These are phyloP conservation scores for Schizopora paradoxa DNA, from an alignment of 1,284 basidiomycete species.

Conservation along the genomic window DNA sequence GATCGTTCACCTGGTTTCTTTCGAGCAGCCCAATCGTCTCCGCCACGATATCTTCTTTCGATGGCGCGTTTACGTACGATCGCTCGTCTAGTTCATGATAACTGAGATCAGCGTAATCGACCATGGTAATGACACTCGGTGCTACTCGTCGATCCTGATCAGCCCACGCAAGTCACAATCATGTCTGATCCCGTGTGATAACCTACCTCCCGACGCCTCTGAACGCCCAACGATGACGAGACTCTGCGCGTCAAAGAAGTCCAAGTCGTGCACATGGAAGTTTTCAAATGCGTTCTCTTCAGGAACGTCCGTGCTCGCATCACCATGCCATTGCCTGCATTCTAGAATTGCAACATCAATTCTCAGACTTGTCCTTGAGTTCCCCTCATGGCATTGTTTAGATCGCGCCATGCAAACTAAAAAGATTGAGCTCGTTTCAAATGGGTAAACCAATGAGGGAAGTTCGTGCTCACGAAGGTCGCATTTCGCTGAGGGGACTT, in stretches of 20 bases:
- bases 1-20: slow-evolving; percentile 43
- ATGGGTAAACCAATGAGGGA: slow-evolving; percentile 1
- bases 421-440: slow-evolving; percentile 3
- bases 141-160: slow-evolving; percentile 38
- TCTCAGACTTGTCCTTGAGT: slow-evolving; percentile 31
- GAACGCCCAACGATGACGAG: slow-evolving; percentile 56
- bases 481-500: slow-evolving; percentile 9
- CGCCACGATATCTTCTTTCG: slow-evolving; percentile 58
- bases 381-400: slow-evolving; percentile 37
- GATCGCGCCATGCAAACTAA: slow-evolving; percentile 51
- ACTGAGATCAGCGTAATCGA: slow-evolving; percentile 51
- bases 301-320: slow-evolving; percentile 10
- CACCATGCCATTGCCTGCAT: slow-evolving; percentile 28
- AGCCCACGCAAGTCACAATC: slow-evolving; percentile 22
- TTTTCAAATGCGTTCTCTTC: slow-evolving; percentile 31
- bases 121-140: slow-evolving; percentile 49
- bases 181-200: slow-evolving; percentile 21
- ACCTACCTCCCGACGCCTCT: slow-evolving; percentile 40
- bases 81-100: slow-evolving; percentile 47
- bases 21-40: slow-evolving; percentile 49
- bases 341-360: slow-evolving; percentile 47
- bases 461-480: slow-evolving; percentile 12
- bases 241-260: slow-evolving; percentile 72
- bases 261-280: slow-evolving; percentile 54
- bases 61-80: slow-evolving; percentile 45